A percentile compares a stretch with the other conserved stretches of the same genome.
Evolutionary conservation across 2,329 filamentous ascomycete genomes (phyloP).

Genomic region (Ascochyta viciae-villosae): DNA sequence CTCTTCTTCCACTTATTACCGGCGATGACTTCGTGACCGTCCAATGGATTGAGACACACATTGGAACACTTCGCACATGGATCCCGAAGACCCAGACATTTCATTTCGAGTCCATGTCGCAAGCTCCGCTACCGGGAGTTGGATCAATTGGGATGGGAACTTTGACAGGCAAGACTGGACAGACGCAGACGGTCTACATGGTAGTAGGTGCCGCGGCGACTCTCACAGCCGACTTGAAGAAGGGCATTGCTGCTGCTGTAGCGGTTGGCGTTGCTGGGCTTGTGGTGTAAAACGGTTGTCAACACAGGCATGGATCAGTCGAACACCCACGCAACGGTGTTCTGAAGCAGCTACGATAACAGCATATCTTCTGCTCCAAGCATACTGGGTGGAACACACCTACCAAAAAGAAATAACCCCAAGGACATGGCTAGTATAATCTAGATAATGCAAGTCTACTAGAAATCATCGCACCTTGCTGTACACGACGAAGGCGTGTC

Average conservation of each 20-base stretch:
- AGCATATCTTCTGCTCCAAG: neutral
- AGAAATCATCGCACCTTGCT: neutral
- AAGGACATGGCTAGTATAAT: neutral
- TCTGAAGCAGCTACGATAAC: neutral
- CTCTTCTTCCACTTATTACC: neutral
- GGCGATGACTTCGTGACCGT: slow-evolving; percentile 36
- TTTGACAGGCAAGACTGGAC: slow-evolving; percentile 37
- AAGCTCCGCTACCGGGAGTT: slow-evolving; percentile 33
- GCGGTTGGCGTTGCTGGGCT: slow-evolving; percentile 34
- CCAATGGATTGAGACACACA: slow-evolving; percentile 43
- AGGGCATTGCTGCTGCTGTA: slow-evolving; percentile 29
- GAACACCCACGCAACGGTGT: neutral
- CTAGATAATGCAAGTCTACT: neutral
- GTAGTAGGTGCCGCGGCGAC: slow-evolving; percentile 34
- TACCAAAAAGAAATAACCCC: neutral
- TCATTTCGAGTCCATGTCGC: slow-evolving; percentile 30
- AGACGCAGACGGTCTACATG: slow-evolving; percentile 34
- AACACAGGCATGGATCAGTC: neutral
- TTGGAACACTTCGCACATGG: slow-evolving; percentile 41
- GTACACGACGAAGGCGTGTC: neutral
- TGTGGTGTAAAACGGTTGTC: slow-evolving; percentile 19
- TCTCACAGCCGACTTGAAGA: slow-evolving; percentile 19
- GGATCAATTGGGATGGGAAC: slow-evolving; percentile 47
- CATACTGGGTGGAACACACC: neutral
- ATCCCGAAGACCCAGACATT: slow-evolving; percentile 39